A percentile compares a stretch with the other conserved stretches of the same genome.
phyloP scores from a whole-genome alignment of 169 alveolate species.

The Besnoitia besnoiti region DNA sequence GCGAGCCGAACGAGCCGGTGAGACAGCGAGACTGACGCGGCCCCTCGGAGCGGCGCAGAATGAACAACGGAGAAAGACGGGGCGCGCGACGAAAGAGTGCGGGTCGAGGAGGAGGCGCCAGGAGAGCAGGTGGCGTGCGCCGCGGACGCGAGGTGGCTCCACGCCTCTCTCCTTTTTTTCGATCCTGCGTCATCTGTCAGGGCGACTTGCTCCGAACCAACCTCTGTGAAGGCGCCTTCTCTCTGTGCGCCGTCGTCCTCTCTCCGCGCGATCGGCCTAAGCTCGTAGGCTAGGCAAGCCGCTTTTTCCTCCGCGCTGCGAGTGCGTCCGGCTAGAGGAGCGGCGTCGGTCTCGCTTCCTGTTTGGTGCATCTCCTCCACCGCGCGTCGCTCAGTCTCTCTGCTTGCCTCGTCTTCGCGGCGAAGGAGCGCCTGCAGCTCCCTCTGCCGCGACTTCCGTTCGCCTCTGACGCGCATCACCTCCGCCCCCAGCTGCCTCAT shows the following conservation, averaged over 20 bases:
- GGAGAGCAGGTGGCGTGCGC: background rate
- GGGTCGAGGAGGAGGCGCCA: background rate
- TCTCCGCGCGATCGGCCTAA: too few relatives aligned
- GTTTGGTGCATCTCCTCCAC: background rate
- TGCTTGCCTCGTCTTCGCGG: background rate
- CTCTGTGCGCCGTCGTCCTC: too few relatives aligned
- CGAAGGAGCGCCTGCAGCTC: background rate
- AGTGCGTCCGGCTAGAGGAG: background rate
- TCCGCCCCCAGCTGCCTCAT: background rate
- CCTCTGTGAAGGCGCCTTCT: too few relatives aligned
- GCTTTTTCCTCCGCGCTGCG: too few relatives aligned
- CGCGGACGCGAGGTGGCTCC: background rate
- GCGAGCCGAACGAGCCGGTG: background rate
- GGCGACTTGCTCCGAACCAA: too few relatives aligned
- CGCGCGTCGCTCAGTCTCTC: background rate
- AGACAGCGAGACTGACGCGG: background rate
- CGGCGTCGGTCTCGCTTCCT: background rate
- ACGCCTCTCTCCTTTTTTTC: background rate
- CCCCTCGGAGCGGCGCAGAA: background rate
- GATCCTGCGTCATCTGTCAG: background rate
- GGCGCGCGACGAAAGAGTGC: background rate
- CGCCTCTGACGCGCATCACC: background rate
- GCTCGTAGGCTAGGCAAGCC: too few relatives aligned
- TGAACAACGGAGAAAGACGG: background rate
- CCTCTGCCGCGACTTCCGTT: background rate